Evolutionary conservation across 805 yeast genomes (phyloP), one percentile per base, ranked within the genome.

Genomic region (Pichia paraexigua): DNA sequence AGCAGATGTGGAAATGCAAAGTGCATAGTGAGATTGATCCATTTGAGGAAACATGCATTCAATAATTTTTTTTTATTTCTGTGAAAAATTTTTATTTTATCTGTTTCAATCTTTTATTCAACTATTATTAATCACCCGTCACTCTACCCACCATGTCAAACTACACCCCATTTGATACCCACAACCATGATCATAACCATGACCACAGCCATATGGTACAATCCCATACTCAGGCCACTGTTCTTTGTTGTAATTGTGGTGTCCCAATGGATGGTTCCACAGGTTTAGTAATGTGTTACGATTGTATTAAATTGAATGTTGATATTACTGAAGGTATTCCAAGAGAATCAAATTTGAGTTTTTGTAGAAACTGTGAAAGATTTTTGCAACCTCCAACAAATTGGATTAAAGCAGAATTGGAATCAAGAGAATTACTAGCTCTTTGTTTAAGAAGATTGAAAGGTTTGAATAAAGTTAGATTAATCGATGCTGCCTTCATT

Each of bases 231-330:
- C 56, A 50, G 43, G 95, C 97, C 35, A 94, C 98, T 1, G 94
- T 94, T 54, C 80, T 94, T 53, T 94, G 99, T 76, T 90, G 96
- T 71, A 89, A 88, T 84, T 94, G 99, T 84, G 98, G 98, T 71
- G 88, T 86, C 51, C 97, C 98, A 43, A 88, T 94, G 80, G 98
- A 94, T 66, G 98, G 98, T 43, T 88, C 97, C 24, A 72, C 81
- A 25, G 96, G 97, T 15, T 72, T 91, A 52, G 95, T 90, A 27
- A 89, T 92, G 95, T 94, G 99, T 73, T 84, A 87, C 75, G 98
- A 94, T 70, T 94, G 99, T 80, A 87, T 94, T 66, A 88, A 89
- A 69, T 73, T 92, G 63, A 89, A 89, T 2, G 94, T 89, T 53
- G 97, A 92, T 67, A 89, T 94, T 60, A 90, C 99, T 2, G 89